Percentiles rank a stretch among this genome's conserved stretches.
Conservation (phyloP, 495 filamentous ascomycete species). For the Neurospora sp. region DNA sequence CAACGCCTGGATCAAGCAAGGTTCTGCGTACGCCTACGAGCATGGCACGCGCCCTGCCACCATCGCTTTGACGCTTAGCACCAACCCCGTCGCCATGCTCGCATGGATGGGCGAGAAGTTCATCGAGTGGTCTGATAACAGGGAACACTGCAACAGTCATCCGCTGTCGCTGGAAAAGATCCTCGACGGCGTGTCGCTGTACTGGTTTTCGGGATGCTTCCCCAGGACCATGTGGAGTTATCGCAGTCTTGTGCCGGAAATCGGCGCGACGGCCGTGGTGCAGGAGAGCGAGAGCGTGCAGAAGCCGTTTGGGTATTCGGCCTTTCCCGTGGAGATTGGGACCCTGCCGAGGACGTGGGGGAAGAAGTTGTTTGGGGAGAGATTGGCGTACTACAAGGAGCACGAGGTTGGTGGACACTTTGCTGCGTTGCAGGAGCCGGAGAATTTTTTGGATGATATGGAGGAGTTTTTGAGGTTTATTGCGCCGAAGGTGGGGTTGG, state of each 20-base stretch:
- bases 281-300: conserved; percentile 26
- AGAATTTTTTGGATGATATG: conserved; percentile 45
- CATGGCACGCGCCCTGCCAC: conserved; percentile 54
- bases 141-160: neutral
- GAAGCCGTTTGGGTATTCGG: conserved; percentile 51
- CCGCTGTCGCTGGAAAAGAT: conserved; percentile 44
- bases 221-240: conserved; percentile 44
- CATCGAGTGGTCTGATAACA: conserved; percentile 48
- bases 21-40: conserved; percentile 44
- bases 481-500: conserved; percentile 3
- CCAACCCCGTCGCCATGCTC: conserved; percentile 52
- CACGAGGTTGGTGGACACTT: conserved; percentile 55
- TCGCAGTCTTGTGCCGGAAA: conserved; percentile 30
- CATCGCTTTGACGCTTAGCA: conserved; percentile 46
- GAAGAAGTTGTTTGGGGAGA: conserved; percentile 23
- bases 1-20: conserved; percentile 15
- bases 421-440: conserved; percentile 49
- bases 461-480: conserved; percentile 35
- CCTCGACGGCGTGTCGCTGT: conserved; percentile 47
- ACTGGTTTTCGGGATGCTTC: conserved; percentile 57
- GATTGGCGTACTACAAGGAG: conserved; percentile 34
- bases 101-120: conserved; percentile 65
- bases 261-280: conserved; percentile 16
- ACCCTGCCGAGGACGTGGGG: conserved; percentile 43
- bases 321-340: conserved; percentile 45